Evolutionary conservation across 441 rosid species (phyloP).

Genomic region (Rhodomyrtus psidioides): DNA sequence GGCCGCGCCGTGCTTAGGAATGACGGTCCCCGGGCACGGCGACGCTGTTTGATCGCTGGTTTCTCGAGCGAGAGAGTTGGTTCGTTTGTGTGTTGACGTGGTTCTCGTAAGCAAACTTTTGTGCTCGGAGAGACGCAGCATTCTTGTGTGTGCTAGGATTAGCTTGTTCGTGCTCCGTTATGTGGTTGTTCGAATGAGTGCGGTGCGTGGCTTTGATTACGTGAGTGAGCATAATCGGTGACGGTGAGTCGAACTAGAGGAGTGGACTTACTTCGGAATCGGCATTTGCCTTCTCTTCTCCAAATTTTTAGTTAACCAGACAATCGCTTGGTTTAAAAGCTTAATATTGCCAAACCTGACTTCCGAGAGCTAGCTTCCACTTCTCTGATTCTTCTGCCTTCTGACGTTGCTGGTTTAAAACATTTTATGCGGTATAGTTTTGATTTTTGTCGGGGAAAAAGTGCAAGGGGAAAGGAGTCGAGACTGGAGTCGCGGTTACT

Average conservation of each 20-base stretch:
- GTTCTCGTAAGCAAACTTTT: background rate
- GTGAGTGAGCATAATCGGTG: background rate
- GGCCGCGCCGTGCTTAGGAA: background rate
- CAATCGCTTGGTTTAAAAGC: background rate
- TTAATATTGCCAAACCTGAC: background rate
- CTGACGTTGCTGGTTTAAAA: background rate
- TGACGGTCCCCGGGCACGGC: background rate
- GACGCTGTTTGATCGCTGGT: background rate
- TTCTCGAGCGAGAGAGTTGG: background rate
- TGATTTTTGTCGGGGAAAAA: background rate
- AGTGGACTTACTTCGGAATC: background rate
- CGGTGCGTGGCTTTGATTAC: background rate
- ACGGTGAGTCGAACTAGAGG: background rate
- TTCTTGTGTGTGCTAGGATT: background rate
- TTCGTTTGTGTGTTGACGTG: background rate
- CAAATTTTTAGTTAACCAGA: background rate
- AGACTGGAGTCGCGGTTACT: background rate
- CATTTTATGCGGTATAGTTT: background rate
- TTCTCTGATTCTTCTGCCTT: background rate
- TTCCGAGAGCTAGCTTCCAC: background rate
- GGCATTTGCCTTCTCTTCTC: background rate
- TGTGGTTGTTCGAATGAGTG: background rate
- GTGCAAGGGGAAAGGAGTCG: background rate
- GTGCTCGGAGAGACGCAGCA: background rate
- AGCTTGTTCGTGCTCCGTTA: background rate